These are phyloP conservation scores for Penicillium coffeae DNA, from an alignment of 495 filamentous ascomycete species.

Conservation along the genomic window DNA sequence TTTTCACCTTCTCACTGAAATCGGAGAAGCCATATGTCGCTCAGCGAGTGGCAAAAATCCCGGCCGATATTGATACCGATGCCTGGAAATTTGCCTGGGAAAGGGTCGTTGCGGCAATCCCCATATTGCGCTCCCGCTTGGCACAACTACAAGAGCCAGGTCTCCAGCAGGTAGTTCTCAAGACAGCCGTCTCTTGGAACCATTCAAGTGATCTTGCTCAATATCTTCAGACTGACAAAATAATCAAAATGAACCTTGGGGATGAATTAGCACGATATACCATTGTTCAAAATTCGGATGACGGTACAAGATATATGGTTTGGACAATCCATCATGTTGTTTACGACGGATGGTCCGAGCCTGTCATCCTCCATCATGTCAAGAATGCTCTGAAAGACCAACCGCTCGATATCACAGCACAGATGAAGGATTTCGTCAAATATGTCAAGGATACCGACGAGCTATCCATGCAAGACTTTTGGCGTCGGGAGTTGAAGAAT, in stretches of 20 bases:
- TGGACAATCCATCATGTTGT: constrained; percentile 65
- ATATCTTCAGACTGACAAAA: constrained; percentile 47
- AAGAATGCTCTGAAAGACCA: constrained; percentile 31
- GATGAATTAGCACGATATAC: constrained; percentile 52
- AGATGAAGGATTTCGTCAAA: constrained; percentile 43
- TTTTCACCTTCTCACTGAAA: constrained; percentile 58
- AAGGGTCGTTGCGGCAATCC: constrained; percentile 35
- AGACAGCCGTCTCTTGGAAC: constrained; percentile 41
- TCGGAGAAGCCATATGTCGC: constrained; percentile 56
- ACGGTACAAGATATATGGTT: constrained; percentile 45
- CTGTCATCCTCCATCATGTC: constrained; percentile 52
- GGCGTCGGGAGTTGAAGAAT: constrained; percentile 45
- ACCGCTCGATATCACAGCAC: constrained; percentile 14
- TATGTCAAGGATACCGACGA: constrained; percentile 35
- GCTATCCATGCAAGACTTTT: constrained; percentile 35
- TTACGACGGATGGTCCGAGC: constrained; percentile 66
- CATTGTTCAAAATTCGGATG: constrained; percentile 35
- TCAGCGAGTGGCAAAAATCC: constrained; percentile 45
- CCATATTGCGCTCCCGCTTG: constrained; percentile 58
- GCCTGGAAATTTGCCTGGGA: constrained; percentile 51
- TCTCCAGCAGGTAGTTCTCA: constrained; percentile 56
- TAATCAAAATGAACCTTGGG: constrained; percentile 51
- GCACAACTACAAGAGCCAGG: constrained; percentile 52
- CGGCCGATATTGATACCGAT: constrained; percentile 24
- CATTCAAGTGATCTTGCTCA: constrained; percentile 37